A percentile compares a stretch with the other conserved stretches of the same genome.
These are phyloP conservation scores for Dendrobium huoshanense DNA, from an alignment of 106 monocot species.

Conservation along the genomic window DNA sequence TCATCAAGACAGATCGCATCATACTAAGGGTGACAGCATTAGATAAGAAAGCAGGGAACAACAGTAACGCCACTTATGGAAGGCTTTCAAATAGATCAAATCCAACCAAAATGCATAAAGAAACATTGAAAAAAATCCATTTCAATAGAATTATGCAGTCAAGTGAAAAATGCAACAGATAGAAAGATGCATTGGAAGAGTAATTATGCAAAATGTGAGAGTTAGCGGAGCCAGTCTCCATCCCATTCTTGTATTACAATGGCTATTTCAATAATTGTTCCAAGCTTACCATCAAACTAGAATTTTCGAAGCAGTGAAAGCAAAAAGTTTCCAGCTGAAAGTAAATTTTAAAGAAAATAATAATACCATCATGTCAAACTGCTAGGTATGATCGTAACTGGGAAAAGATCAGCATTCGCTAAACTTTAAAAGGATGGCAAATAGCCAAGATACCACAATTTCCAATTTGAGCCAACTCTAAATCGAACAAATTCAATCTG, in stretches of 20 bases:
- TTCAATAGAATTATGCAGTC: neutral
- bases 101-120: neutral
- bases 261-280: neutral
- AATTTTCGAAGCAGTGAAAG: neutral
- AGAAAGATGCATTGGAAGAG: neutral
- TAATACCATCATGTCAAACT: neutral
- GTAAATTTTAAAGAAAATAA: neutral
- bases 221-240: neutral
- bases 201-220: neutral
- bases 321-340: neutral
- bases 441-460: neutral
- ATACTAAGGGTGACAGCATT: neutral
- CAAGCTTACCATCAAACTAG: neutral
- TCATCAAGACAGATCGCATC: neutral
- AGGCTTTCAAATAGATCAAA: slow-evolving; percentile 5
- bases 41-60: neutral
- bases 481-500: neutral
- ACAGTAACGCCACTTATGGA: neutral
- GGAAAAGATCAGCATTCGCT: neutral
- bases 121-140: neutral
- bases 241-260: neutral
- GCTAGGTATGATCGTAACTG: too few species aligned
- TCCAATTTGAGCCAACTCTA: neutral
- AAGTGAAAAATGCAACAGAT: neutral
- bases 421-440: neutral